Percentiles rank a stretch among this genome's conserved stretches.
These are phyloP conservation scores for Eleusine coracana DNA, from an alignment of 176 grass and related monocot genomes.

Conservation along the genomic window DNA sequence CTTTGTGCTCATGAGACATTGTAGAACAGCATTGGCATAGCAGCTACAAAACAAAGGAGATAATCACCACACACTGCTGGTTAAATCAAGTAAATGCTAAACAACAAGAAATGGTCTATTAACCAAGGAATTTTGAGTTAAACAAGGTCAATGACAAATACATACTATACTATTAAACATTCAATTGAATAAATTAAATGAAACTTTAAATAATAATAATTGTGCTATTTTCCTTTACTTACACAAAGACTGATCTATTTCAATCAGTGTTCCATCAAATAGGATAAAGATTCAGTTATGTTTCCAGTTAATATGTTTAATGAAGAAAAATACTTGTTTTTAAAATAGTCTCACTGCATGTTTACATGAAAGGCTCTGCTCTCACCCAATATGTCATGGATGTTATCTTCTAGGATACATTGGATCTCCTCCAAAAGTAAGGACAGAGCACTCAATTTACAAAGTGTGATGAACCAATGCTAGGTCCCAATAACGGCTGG, in stretches of 20 bases:
- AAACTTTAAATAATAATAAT: not conserved
- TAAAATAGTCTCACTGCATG: not conserved
- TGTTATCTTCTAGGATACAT: no score
- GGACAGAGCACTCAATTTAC: not conserved
- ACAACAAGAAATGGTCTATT: slow-evolving; percentile 1
- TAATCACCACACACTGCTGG: slow-evolving; percentile 29
- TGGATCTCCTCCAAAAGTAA: no score
- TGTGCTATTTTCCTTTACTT: not conserved
- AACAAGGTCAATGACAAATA: slow-evolving; percentile 5
- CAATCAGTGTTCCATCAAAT: not conserved
- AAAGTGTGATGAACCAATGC: not conserved
- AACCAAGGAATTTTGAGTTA: slow-evolving; percentile 16
- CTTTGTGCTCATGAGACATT: slow-evolving; percentile 94
- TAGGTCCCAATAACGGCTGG: not conserved
- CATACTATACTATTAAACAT: not conserved
- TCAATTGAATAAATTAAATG: slow-evolving; percentile 19
- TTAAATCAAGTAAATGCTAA: slow-evolving; percentile 26
- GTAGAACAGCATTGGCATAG: slow-evolving; percentile 99
- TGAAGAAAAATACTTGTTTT: not conserved
- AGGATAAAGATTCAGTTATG: slow-evolving; percentile 23
- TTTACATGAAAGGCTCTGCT: no score
- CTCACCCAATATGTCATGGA: no score
- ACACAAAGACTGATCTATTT: not conserved
- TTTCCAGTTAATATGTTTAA: slow-evolving; percentile 8
- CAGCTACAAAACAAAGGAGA: slow-evolving; percentile 62